These are phyloP conservation scores for Fusarium metavorans DNA, from an alignment of 2,329 filamentous ascomycete genomes.

Conservation along the genomic window DNA sequence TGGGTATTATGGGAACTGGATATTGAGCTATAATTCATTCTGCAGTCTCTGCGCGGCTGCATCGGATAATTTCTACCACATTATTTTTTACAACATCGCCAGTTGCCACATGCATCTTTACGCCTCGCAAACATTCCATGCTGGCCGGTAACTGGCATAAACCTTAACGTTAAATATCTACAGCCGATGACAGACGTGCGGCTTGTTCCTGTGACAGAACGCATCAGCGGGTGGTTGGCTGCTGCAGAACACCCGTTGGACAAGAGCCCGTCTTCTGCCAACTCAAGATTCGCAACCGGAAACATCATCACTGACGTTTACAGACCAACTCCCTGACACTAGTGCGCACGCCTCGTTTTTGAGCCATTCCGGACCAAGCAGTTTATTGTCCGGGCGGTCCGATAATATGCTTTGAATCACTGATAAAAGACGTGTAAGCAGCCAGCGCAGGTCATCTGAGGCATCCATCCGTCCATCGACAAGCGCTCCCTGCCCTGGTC, in stretches of 20 bases:
- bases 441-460: not conserved
- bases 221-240: not conserved
- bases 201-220: not conserved
- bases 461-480: not conserved
- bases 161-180: slow-evolving; percentile 30
- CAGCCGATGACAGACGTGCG: slow-evolving; percentile 7
- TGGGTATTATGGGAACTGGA: not conserved
- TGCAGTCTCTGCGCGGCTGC: not conserved
- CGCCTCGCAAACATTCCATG: slow-evolving; percentile 9
- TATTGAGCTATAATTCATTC: not conserved
- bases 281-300: slow-evolving; percentile 15
- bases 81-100: not conserved
- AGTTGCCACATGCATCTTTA: slow-evolving; percentile 7
- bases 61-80: not conserved
- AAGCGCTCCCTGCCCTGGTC: slow-evolving; percentile 1
- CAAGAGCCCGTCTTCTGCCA: not conserved
- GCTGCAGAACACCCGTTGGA: slow-evolving; percentile 17
- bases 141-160: slow-evolving; percentile 22
- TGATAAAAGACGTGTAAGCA: not conserved
- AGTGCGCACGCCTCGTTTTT: slow-evolving; percentile 9
- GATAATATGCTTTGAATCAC: not conserved
- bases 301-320: slow-evolving; percentile 36
- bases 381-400: not conserved
- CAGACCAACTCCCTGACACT: slow-evolving; percentile 11
- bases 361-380: slow-evolving; percentile 17